Evolutionary conservation across 257 asterid species (phyloP), one percentile per base, ranked within the genome.

Genomic region (Jasminum sambac): DNA sequence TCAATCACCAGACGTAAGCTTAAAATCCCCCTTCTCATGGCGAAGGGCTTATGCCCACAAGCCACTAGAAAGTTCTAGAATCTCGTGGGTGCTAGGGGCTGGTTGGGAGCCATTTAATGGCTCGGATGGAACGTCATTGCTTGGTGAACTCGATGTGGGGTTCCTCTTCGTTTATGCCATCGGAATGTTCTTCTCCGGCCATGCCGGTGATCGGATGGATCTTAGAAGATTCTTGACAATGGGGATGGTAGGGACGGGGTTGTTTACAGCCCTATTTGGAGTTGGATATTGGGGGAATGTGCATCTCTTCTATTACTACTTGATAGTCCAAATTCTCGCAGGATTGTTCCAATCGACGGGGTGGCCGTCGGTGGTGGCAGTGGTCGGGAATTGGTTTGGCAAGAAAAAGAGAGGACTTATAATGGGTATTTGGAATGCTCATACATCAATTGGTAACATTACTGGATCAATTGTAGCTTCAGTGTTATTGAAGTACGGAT

Each of bases 381-480:
- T 95, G 14, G 95, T 95, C 2, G 99, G 99, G 0, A 88, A 95
- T 67, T 91, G 99, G 99, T 95, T 91, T 11, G 99, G 99, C 76
- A 91, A 95, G 75, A 92, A 77, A 84, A 91, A 82, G 83, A 84
- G 99, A 43, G 98, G 99, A 11, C 98, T 95, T 62, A 95, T 95
- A 72, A 89, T 95, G 99, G 99, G 99, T 42, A 86, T 95, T 6
- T 95, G 99, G 99, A 95, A 91, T 71, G 89, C 98, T 63, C 99
- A 95, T 75, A 95, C 99, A 3, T 95, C 99, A 9, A 79, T 95
- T 34, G 99, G 99, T 48, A 95, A 95, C 82, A 95, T 95, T 57
- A 81, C 89, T 0, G 99, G 99, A 11, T 87, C 95, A 21, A 68
- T 95, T 38, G 84, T 95, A 70, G 99, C 99, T 78, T 89, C 99